These are phyloP conservation scores for Neurospora sp. DNA, from an alignment of 495 filamentous ascomycete species.

Conservation along the genomic window DNA sequence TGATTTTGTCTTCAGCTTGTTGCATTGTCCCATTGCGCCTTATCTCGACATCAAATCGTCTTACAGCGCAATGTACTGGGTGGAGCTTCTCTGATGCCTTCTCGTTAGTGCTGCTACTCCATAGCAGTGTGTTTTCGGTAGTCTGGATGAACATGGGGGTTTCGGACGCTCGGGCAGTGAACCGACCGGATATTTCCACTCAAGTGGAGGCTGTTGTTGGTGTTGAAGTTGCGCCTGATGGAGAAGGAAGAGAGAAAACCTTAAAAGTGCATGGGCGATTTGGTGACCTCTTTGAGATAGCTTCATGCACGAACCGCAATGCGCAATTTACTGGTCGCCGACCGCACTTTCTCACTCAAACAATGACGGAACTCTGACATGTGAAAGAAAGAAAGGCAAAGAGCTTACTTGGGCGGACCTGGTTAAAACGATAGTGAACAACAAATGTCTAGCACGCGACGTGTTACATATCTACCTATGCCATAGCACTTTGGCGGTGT, in stretches of 20 bases:
- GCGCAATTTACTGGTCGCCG: background rate
- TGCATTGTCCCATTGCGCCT: background rate
- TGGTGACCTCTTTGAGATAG: background rate
- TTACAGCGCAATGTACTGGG: background rate
- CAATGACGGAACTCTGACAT: background rate
- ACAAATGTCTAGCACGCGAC: background rate
- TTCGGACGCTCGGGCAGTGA: background rate
- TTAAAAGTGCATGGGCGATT: background rate
- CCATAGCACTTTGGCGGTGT: background rate
- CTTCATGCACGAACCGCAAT: background rate
- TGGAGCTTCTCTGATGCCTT: background rate
- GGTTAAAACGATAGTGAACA: background rate
- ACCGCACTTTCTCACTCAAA: background rate
- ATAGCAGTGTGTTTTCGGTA: background rate
- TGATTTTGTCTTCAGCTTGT: background rate
- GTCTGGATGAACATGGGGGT: background rate
- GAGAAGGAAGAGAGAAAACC: background rate
- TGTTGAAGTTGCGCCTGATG: background rate
- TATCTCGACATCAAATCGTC: background rate
- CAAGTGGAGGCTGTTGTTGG: background rate
- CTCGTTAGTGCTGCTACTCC: background rate
- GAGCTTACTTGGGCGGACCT: background rate
- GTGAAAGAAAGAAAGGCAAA: background rate
- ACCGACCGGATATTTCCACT: background rate
- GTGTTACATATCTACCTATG: background rate